Conservation (phyloP, 441 rosid species). For the Kokia cookei region DNA sequence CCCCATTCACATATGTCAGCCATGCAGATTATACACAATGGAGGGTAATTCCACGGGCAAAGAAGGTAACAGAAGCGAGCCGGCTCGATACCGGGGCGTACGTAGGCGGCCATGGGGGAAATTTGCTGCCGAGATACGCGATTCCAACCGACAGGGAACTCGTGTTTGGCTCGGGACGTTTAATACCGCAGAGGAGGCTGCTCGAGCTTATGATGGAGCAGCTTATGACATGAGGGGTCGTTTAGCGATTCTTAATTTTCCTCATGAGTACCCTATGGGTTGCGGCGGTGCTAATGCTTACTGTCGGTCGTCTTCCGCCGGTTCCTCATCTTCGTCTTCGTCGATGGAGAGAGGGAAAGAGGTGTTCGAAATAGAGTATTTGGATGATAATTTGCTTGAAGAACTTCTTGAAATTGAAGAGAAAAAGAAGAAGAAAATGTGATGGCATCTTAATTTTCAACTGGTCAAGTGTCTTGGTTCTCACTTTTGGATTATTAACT, state of each 20-base stretch:
- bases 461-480: background rate
- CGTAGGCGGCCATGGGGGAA: conserved; percentile 67
- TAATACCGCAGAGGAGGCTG: conserved; percentile 73
- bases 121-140: conserved; percentile 67
- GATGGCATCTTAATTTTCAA: background rate
- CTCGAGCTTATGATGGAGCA: conserved; percentile 71
- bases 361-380: conserved; percentile 67
- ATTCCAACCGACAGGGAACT: conserved; percentile 48
- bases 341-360: conserved; percentile 10
- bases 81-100: conserved; percentile 47
- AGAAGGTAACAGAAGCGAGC: conserved; percentile 21
- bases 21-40: conserved; percentile 27
- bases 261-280: conserved; percentile 46
- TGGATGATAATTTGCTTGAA: conserved; percentile 62
- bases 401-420: conserved; percentile 65
- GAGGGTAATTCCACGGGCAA: conserved; percentile 11
- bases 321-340: conserved; percentile 8
- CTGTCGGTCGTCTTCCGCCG: conserved; percentile 7
- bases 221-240: conserved; percentile 74
- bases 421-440: conserved; percentile 24
- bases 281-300: conserved; percentile 1
- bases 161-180: conserved; percentile 83
- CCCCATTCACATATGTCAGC: background rate
- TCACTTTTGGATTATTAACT: background rate
- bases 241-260: conserved; percentile 66